phyloP scores from a whole-genome alignment of 768 basidiomycete genomes.

The Boletus eberwhitei region DNA sequence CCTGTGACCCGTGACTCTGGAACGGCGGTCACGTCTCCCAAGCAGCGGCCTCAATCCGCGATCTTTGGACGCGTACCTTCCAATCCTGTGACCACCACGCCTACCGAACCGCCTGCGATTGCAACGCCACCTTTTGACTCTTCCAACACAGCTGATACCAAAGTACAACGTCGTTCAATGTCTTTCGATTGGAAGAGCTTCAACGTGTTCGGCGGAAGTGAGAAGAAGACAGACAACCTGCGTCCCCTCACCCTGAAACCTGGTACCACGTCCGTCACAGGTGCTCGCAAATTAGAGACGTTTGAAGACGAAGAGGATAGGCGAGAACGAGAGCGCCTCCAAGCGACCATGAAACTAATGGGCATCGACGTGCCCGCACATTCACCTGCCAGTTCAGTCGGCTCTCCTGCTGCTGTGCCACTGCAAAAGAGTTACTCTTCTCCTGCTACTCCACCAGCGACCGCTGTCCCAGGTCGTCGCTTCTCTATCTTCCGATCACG shows the following conservation, averaged over 20 bases:
- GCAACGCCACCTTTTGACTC: slow-evolving; percentile 20
- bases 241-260: slow-evolving; percentile 75
- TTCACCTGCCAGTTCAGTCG: slow-evolving; percentile 31
- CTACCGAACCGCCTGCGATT: slow-evolving; percentile 22
- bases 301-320: slow-evolving; percentile 92
- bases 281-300: slow-evolving; percentile 79
- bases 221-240: slow-evolving; percentile 62
- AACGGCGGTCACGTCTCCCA: slow-evolving; percentile 23
- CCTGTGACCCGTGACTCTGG: slow-evolving; percentile 27
- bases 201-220: slow-evolving; percentile 60
- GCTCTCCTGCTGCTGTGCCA: slow-evolving; percentile 31
- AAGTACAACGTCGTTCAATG: slow-evolving; percentile 65
- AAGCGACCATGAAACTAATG: slow-evolving; percentile 92
- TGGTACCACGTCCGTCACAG: slow-evolving; percentile 50
- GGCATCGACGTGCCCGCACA: slow-evolving; percentile 73
- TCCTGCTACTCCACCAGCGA: slow-evolving; percentile 30
- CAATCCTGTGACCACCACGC: slow-evolving; percentile 38
- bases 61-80: slow-evolving; percentile 40
- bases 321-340: slow-evolving; percentile 79
- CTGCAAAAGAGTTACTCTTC: slow-evolving; percentile 42
- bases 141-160: slow-evolving; percentile 30
- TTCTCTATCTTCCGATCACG: slow-evolving; percentile 71
- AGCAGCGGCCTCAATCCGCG: slow-evolving; percentile 61
- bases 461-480: slow-evolving; percentile 38
- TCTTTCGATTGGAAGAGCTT: slow-evolving; percentile 84